Base-by-base conservation (phyloP, 805 yeast genomes). In the Sugiyamaella mastotermitis region DNA sequence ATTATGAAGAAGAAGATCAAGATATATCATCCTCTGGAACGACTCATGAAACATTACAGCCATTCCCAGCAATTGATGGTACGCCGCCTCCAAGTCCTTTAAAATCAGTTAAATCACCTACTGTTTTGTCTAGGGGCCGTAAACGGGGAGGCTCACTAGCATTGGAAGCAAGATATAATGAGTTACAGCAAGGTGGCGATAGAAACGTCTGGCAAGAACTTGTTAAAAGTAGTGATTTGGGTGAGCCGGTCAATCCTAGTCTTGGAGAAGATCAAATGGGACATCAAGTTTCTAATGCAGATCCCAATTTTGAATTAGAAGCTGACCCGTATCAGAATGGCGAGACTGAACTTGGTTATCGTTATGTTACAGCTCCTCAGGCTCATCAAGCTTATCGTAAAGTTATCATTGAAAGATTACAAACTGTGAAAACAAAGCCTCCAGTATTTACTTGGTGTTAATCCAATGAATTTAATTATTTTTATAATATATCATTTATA, bases 371-470 rank as follows among this genome's bases (percentile, higher is more conserved):
- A 31, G 49, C 40, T 9, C 34, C 39, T 11, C 39, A 42, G 4
- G 59, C 60, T 7, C 34, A 41, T 11, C 39, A 42, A 4, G 59
- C 60, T 7, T 58, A 67, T 1, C 68, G 69, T 47, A 62, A 57
- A 29, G 83, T 77, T 3, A 68, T 79, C 3, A 71, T 78, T 3
- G 86, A 80, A 54, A 57, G 83, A 35, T 50, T 80, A 19, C 77
- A 75, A 48, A 67, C 72, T 11, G 79, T 72, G 3, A 63, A 65
- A 5, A 61, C 71, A 3, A 71, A 65, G 43, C 76, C 80, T 0
- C 84, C 86, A 0, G 74, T 80, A 1, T 78, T 79, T 45, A 76
- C 84, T 1, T 79, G 84, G 76, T 79, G 84, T 49, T 77, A 43
- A 47, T 9, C 20, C 16, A 27, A 16, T 11, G 21, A 13, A 28